Conservation (phyloP, 148 eudicot genomes). For the Arctostaphylos glauca region DNA sequence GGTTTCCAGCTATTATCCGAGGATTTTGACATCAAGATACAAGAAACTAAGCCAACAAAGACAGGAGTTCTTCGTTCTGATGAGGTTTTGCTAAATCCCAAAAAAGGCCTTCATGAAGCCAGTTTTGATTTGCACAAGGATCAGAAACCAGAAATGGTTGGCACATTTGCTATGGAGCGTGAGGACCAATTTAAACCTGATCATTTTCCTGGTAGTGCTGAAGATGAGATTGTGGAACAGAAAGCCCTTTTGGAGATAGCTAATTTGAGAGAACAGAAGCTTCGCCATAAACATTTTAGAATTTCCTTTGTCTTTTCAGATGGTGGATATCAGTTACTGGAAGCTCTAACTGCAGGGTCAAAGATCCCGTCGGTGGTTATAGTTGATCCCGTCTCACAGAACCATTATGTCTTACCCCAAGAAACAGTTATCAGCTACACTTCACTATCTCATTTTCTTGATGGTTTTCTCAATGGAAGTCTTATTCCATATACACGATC, state of each 20-base stretch:
- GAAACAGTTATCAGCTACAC: constrained; percentile 37
- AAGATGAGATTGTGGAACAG: constrained; percentile 30
- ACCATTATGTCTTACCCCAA: constrained; percentile 64
- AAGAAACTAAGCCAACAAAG: constrained; percentile 39
- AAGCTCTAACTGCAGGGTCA: constrained; percentile 51
- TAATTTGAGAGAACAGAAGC: constrained; percentile 25
- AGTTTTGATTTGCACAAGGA: constrained; percentile 22
- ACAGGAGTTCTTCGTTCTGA: constrained; percentile 26
- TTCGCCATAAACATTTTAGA: constrained; percentile 26
- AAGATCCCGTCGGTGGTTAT: constrained; percentile 68
- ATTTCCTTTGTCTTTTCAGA: constrained; percentile 68
- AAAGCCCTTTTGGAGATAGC: constrained; percentile 17
- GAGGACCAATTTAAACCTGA: constrained; percentile 21
- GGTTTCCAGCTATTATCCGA: constrained; percentile 91
- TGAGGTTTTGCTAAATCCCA: constrained; percentile 28
- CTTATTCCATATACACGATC: constrained; percentile 66
- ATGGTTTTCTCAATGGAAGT: constrained; percentile 62
- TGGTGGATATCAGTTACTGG: constrained; percentile 61
- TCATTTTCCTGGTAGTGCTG: constrained; percentile 24
- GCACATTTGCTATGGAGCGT: constrained; percentile 19
- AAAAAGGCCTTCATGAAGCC: constrained; percentile 29
- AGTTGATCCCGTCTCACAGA: constrained; percentile 64
- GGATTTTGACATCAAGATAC: constrained; percentile 56
- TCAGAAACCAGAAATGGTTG: constrained; percentile 14
- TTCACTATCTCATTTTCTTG: constrained; percentile 48